These are phyloP conservation scores for Claviceps citrina DNA, from an alignment of 2,329 filamentous ascomycete species.

Conservation along the genomic window DNA sequence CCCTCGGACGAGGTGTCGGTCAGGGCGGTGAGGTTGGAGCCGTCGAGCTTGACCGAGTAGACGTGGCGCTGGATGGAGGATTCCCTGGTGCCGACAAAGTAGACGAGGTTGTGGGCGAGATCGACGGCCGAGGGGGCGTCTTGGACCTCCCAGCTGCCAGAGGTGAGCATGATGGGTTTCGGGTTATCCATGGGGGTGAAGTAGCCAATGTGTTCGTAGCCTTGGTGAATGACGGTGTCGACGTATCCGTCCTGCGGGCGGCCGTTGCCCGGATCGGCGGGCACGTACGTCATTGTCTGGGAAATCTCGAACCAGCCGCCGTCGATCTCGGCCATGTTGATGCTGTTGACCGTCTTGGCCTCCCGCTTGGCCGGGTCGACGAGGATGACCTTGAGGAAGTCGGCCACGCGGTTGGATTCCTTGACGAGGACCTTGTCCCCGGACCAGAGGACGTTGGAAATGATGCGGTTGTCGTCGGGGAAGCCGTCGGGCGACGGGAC, in stretches of 20 bases:
- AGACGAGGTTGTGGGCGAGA: slow-evolving; percentile 70
- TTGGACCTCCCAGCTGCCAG: slow-evolving; percentile 84
- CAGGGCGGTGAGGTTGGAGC: slow-evolving; percentile 54
- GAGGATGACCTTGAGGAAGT: slow-evolving; percentile 73
- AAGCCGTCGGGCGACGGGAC: slow-evolving; percentile 69
- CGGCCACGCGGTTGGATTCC: slow-evolving; percentile 87
- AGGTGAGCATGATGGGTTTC: slow-evolving; percentile 71
- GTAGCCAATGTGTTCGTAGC: slow-evolving; percentile 84
- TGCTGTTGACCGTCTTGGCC: slow-evolving; percentile 63
- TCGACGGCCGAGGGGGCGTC: slow-evolving; percentile 74
- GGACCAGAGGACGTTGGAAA: slow-evolving; percentile 88
- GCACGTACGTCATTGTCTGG: slow-evolving; percentile 71
- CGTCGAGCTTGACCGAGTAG: slow-evolving; percentile 77
- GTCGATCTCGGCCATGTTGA: slow-evolving; percentile 71
- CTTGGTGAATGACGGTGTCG: slow-evolving; percentile 73
- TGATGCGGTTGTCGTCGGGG: slow-evolving; percentile 64
- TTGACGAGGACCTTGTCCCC: slow-evolving; percentile 73
- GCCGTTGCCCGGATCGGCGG: slow-evolving; percentile 62
- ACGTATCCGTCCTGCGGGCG: slow-evolving; percentile 78
- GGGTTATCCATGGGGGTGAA: slow-evolving; percentile 77
- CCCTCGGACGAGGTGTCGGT: slow-evolving; percentile 59
- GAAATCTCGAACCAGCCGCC: slow-evolving; percentile 96
- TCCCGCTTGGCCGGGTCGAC: slow-evolving; percentile 61
- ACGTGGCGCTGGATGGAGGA: slow-evolving; percentile 80
- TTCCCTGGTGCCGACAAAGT: slow-evolving; percentile 77